Percentiles rank a stretch among this genome's conserved stretches.
Evolutionary conservation across 306 rosid genomes (phyloP).

Genomic region (Senna tora): DNA sequence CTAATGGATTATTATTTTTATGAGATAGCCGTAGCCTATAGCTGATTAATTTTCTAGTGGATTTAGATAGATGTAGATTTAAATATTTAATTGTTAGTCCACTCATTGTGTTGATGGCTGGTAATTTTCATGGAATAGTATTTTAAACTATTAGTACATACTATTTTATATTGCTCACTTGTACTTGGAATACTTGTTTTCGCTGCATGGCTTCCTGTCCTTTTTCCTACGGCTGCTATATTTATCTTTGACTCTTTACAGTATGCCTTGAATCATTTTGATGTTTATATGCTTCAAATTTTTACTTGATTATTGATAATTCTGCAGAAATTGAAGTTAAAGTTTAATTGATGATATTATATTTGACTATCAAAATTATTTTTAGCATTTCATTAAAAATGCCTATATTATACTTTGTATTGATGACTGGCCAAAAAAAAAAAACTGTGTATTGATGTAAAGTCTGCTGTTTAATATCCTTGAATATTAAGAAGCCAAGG

Average conservation of each 20-base stretch:
- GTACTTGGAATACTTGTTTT: neutral
- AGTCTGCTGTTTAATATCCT: constrained; percentile 10
- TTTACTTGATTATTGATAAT: constrained; percentile 4
- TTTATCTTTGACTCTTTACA: no score
- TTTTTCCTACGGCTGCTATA: no score
- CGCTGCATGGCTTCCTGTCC: neutral
- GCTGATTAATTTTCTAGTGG: neutral
- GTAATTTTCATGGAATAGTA: neutral
- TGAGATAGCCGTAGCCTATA: neutral
- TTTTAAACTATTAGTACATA: neutral
- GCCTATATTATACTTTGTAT: neutral
- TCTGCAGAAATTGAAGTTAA: neutral
- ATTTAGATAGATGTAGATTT: neutral
- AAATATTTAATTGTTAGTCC: neutral
- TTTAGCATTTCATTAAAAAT: neutral
- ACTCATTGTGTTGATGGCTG: constrained; percentile 4
- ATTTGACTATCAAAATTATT: neutral
- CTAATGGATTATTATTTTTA: neutral
- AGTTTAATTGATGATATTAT: neutral
- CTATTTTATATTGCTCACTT: neutral
- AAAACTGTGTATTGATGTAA: neutral
- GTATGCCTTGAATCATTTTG: neutral
- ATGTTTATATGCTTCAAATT: neutral
- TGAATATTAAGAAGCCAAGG: constrained; percentile 21
- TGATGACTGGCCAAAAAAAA: no score